Evolutionary conservation across 73 alveolate genomes (phyloP).

Genomic region (Tetrahymena malaccensis): DNA sequence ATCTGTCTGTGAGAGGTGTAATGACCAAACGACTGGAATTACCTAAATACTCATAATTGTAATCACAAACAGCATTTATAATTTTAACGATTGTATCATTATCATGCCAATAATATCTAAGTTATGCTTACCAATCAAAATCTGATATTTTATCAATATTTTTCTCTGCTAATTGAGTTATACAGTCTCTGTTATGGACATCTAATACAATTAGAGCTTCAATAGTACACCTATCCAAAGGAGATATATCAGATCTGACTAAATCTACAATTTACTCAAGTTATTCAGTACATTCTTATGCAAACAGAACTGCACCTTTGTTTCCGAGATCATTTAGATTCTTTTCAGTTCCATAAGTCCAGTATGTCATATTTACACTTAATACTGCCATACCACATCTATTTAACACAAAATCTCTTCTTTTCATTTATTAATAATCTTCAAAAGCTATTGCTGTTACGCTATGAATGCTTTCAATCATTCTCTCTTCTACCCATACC

Average conservation of each 20-base stretch:
- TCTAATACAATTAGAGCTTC: conserved; percentile 94
- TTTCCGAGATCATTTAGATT: conserved; percentile 80
- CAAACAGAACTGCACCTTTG: conserved; percentile 76
- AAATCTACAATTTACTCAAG: conserved; percentile 93
- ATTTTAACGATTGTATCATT: conserved; percentile 86
- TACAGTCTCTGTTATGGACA: conserved; percentile 94
- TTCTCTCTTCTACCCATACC: conserved; percentile 89
- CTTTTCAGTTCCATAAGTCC: conserved; percentile 96
- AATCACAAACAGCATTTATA: conserved; percentile 78
- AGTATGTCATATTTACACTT: conserved; percentile 85
- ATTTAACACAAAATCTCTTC: conserved; percentile 83
- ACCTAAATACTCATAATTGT: conserved; percentile 93
- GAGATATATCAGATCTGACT: conserved; percentile 96
- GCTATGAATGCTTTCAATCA: conserved; percentile 86
- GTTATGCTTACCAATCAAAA: conserved; percentile 88
- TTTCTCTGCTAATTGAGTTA: conserved; percentile 67
- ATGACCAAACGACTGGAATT: conserved; percentile 89
- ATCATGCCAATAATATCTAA: conserved; percentile 94
- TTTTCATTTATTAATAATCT: conserved; percentile 78
- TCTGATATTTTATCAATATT: conserved; percentile 72
- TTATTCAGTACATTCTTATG: conserved; percentile 63
- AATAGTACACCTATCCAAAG: conserved; percentile 89
- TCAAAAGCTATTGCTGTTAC: conserved; percentile 71
- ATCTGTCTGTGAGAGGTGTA: conserved; percentile 98
- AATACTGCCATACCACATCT: conserved; percentile 95